Evolutionary conservation across 148 eudicot species (phyloP).

Genomic region (Cornus controversa): DNA sequence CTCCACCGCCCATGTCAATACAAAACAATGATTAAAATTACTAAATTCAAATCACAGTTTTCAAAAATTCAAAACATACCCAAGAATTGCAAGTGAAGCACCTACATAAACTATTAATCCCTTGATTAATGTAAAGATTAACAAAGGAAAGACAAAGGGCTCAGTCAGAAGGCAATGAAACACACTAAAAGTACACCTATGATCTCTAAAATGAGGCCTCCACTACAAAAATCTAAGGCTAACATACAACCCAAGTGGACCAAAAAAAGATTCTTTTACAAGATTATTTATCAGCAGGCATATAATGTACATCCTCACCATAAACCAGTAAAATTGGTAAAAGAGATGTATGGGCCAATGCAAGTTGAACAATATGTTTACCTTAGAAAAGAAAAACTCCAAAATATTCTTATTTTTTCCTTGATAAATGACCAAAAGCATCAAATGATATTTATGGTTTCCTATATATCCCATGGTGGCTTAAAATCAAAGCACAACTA

Average conservation of each 20-base stretch:
- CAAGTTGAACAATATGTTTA: neutral
- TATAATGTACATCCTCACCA: conserved; percentile 6
- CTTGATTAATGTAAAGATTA: too few relatives aligned
- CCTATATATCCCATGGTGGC: neutral
- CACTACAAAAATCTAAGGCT: neutral
- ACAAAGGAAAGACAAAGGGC: neutral
- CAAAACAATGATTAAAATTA: too few relatives aligned
- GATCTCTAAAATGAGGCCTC: neutral
- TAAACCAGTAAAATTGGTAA: neutral
- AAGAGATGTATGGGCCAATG: conserved; percentile 2
- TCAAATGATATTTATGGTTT: neutral
- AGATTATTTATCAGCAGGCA: neutral
- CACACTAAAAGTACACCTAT: neutral
- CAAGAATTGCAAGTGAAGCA: too few relatives aligned
- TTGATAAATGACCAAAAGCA: neutral
- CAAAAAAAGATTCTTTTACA: conserved; percentile 16
- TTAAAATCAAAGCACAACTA: neutral
- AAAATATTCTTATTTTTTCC: too few relatives aligned
- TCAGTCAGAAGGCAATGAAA: neutral
- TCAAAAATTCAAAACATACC: too few relatives aligned
- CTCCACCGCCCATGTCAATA: too few relatives aligned
- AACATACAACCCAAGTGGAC: conserved; percentile 9
- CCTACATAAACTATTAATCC: too few relatives aligned
- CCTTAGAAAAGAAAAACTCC: neutral
- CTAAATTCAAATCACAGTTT: too few relatives aligned